Conservation (phyloP, 2,329 filamentous ascomycete species). For the Cladosporium sp. region DNA sequence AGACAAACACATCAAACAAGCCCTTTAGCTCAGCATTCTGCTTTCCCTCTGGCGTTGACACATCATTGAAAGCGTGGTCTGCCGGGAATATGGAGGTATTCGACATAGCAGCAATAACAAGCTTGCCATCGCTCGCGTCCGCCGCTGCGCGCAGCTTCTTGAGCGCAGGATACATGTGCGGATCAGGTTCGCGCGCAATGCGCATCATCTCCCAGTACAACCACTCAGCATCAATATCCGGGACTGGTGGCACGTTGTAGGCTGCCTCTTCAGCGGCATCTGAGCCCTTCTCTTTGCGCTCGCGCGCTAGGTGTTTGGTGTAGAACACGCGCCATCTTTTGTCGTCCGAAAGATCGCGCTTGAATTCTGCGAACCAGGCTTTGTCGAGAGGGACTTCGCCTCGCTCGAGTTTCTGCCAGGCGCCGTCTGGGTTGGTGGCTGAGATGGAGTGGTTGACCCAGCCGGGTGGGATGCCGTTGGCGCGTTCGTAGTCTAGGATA, state of each 20-base stretch:
- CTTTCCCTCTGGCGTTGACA: conserved; percentile 43
- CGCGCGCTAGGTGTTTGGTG: conserved; percentile 30
- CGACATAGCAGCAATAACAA: conserved; percentile 78
- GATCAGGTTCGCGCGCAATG: conserved; percentile 69
- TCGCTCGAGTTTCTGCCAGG: conserved; percentile 86
- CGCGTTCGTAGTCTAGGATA: conserved; percentile 85
- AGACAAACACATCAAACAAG: conserved; percentile 85
- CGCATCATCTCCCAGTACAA: conserved; percentile 94
- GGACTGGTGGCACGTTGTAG: conserved; percentile 59
- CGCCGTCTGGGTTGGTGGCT: conserved; percentile 72
- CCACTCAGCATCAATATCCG: conserved; percentile 72
- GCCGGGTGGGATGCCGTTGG: conserved; percentile 74
- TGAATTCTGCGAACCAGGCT: conserved; percentile 75
- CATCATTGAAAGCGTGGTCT: conserved; percentile 66
- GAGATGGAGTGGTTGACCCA: conserved; percentile 94
- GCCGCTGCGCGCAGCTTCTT: conserved; percentile 58
- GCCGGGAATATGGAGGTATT: conserved; percentile 88
- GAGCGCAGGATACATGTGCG: conserved; percentile 85
- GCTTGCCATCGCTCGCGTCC: conserved; percentile 46
- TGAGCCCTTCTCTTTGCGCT: conserved; percentile 47
- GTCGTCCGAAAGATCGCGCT: conserved; percentile 67
- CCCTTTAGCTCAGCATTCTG: conserved; percentile 57
- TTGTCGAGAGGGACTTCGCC: conserved; percentile 77
- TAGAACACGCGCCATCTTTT: conserved; percentile 68
- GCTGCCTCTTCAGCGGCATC: conserved; percentile 35